Conservation (phyloP, 495 filamentous ascomycete species). For the Aspergillus nidulans region DNA sequence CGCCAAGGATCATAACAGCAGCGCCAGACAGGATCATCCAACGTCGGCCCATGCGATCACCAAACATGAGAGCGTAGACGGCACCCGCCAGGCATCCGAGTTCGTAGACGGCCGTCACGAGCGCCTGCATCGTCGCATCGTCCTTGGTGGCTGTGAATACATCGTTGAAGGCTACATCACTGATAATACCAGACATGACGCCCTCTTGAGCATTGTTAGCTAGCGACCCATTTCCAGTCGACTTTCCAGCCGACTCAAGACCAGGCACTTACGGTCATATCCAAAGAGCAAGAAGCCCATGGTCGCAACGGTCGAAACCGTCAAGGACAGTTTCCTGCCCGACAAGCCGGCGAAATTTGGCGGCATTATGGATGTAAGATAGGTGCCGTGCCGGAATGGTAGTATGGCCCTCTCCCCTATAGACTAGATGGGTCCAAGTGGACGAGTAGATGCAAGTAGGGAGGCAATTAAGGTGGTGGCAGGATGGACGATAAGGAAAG, state of each 20-base stretch:
- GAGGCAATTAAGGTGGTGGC: not conserved
- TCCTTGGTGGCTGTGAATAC: slow-evolving; percentile 63
- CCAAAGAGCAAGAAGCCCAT: slow-evolving; percentile 68
- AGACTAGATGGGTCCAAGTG: not conserved
- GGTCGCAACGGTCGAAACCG: slow-evolving; percentile 58
- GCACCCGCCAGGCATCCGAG: slow-evolving; percentile 74
- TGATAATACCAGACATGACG: slow-evolving; percentile 81
- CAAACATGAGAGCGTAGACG: slow-evolving; percentile 62
- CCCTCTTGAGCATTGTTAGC: slow-evolving; percentile 37
- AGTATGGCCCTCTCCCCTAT: not conserved
- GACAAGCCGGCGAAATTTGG: slow-evolving; percentile 54
- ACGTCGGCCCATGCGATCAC: slow-evolving; percentile 65
- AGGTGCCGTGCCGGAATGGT: not conserved
- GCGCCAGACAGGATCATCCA: slow-evolving; percentile 58
- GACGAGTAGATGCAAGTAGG: not conserved
- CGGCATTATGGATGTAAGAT: slow-evolving; percentile 16
- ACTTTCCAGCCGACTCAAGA: no score
- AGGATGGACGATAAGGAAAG: no score
- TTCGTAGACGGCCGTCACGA: slow-evolving; percentile 81
- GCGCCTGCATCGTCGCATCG: slow-evolving; percentile 69
- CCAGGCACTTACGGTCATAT: slow-evolving; percentile 52
- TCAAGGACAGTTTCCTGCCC: slow-evolving; percentile 53
- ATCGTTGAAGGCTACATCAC: slow-evolving; percentile 62
- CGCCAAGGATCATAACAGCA: slow-evolving; percentile 75
- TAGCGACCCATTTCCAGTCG: no score